Evolutionary conservation across 495 filamentous ascomycete genomes (phyloP).

Genomic region (Parmelia sp.): DNA sequence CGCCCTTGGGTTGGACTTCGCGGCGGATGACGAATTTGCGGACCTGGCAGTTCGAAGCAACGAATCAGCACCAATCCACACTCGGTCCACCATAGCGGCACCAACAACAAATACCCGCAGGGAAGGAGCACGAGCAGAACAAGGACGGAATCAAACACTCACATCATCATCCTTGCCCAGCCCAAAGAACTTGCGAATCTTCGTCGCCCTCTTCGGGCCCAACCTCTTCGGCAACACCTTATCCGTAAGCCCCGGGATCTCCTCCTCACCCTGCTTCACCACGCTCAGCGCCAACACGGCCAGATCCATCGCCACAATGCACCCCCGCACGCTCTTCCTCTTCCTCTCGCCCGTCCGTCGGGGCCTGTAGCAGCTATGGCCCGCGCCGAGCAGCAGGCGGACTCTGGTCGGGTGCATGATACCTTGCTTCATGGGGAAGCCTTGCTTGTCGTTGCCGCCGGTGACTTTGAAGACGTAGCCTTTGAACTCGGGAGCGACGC

Average conservation of each 20-base stretch:
- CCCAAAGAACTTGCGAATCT: slow-evolving; percentile 98
- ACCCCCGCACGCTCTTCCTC: slow-evolving; percentile 95
- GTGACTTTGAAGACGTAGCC: slow-evolving; percentile 98
- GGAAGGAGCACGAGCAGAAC: not conserved
- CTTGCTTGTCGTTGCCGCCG: slow-evolving; percentile 99
- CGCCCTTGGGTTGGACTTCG: slow-evolving; percentile 87
- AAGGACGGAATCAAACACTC: slow-evolving; percentile 22
- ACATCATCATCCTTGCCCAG: slow-evolving; percentile 99
- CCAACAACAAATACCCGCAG: not conserved
- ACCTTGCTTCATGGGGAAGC: slow-evolving; percentile 99
- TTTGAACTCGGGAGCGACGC: slow-evolving; percentile 96
- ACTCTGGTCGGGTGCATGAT: slow-evolving; percentile 98
- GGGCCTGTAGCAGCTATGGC: slow-evolving; percentile 96
- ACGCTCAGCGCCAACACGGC: slow-evolving; percentile 86
- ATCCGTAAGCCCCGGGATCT: slow-evolving; percentile 94
- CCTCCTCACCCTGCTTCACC: slow-evolving; percentile 93
- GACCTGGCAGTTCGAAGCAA: slow-evolving; percentile 45
- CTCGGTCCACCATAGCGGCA: not conserved
- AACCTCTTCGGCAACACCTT: slow-evolving; percentile 95
- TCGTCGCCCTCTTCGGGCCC: slow-evolving; percentile 97
- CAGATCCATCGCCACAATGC: slow-evolving; percentile 93
- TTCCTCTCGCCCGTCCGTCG: slow-evolving; percentile 97
- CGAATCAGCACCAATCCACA: slow-evolving; percentile 1
- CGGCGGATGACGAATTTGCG: slow-evolving; percentile 99
- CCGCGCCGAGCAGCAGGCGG: slow-evolving; percentile 83